Conservation (phyloP, 2,329 filamentous ascomycete genomes). For the Aspergillus candidus region DNA sequence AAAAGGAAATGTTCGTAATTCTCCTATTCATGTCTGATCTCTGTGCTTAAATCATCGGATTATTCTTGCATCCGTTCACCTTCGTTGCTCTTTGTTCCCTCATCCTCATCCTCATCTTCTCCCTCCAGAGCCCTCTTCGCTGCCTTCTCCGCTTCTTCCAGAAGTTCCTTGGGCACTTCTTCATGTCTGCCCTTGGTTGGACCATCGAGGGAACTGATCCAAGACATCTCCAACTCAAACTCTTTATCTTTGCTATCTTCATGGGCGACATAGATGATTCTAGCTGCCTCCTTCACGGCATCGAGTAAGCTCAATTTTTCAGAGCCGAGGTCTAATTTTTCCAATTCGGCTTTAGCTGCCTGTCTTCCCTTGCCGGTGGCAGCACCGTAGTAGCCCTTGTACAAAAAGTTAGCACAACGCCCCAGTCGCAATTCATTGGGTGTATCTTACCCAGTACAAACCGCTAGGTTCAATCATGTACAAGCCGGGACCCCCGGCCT, state of each 20-base stretch:
- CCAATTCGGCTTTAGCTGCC: conserved; percentile 93
- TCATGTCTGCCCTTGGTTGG: conserved; percentile 89
- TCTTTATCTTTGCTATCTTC: conserved; percentile 99
- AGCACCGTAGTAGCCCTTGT: conserved; percentile 86
- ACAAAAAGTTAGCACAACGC: conserved; percentile 17
- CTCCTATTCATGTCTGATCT: conserved; percentile 1
- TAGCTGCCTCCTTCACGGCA: conserved; percentile 90
- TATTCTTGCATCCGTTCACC: conserved; percentile 87
- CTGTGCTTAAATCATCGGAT: conserved; percentile 15
- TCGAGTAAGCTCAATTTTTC: conserved; percentile 73
- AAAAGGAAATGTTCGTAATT: neutral
- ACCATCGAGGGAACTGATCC: conserved; percentile 79
- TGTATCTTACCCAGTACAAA: conserved; percentile 68
- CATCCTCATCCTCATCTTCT: conserved; percentile 76
- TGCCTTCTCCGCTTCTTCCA: conserved; percentile 85
- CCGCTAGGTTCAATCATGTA: conserved; percentile 99
- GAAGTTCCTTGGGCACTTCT: conserved; percentile 84
- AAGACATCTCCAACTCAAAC: conserved; percentile 98
- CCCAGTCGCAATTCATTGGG: neutral
- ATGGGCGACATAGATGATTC: conserved; percentile 95
- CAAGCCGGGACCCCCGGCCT: conserved; percentile 81
- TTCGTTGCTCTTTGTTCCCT: conserved; percentile 53
- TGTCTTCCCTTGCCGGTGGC: conserved; percentile 96
- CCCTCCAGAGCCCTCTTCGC: conserved; percentile 85
- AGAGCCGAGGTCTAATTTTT: conserved; percentile 86